phyloP scores from a whole-genome alignment of 805 yeast genomes.

The Barnettozyma pratensis region DNA sequence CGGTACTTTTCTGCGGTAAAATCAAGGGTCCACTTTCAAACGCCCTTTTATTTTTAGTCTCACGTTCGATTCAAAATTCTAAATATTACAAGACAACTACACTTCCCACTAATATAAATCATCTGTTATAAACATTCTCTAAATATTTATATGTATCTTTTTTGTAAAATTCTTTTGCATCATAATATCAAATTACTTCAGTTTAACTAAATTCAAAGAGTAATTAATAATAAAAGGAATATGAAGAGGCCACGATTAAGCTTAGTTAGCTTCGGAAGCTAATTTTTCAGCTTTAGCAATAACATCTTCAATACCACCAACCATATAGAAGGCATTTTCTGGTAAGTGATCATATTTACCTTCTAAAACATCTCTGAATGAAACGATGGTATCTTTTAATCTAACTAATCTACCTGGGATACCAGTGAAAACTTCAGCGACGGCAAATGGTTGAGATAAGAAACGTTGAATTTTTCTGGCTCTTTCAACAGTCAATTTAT shows the following conservation, averaged over 20 bases:
- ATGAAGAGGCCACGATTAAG: constrained; percentile 2
- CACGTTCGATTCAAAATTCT: no score
- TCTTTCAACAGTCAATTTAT: constrained; percentile 99
- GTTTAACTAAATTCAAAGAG: not conserved
- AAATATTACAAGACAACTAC: not conserved
- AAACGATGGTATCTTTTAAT: constrained; percentile 88
- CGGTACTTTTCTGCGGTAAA: no score
- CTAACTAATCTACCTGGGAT: constrained; percentile 96
- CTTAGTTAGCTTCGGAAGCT: constrained; percentile 83
- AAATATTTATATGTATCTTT: constrained; percentile 12
- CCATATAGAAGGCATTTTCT: constrained; percentile 99
- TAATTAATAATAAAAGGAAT: constrained; percentile 4
- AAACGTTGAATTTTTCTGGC: constrained; percentile 99
- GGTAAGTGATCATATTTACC: constrained; percentile 99
- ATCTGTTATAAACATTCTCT: constrained; percentile 16
- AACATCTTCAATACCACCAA: constrained; percentile 99
- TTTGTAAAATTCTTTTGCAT: constrained; percentile 5
- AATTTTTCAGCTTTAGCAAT: constrained; percentile 98
- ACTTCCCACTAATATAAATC: not conserved
- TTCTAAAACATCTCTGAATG: constrained; percentile 94
- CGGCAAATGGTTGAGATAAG: constrained; percentile 99
- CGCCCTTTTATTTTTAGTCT: no score
- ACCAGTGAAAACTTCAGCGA: constrained; percentile 99
- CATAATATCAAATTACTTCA: constrained; percentile 4
- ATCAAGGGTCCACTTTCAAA: no score